Conservation (phyloP, 2,329 filamentous ascomycete genomes). For the Microdochium nivale region DNA sequence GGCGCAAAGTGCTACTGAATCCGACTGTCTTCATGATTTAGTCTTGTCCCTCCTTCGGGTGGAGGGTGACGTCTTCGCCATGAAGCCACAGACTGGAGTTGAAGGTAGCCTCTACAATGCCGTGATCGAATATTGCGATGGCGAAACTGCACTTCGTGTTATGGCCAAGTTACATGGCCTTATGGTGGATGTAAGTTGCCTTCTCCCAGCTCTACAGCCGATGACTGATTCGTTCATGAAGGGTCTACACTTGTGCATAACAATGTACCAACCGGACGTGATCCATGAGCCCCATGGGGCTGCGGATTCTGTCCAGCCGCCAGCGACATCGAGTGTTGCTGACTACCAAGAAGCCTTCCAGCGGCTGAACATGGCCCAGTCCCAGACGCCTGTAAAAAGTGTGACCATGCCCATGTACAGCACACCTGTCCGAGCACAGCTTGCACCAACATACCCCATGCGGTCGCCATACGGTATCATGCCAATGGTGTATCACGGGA, state of each 20-base stretch:
- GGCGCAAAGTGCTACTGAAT: slow-evolving; percentile 7
- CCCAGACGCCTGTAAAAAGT: slow-evolving; percentile 10
- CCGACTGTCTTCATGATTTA: slow-evolving; percentile 24
- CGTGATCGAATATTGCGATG: slow-evolving; percentile 45
- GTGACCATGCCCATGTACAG: slow-evolving; percentile 5
- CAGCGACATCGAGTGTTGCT: slow-evolving; percentile 10
- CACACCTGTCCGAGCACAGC: slow-evolving; percentile 14
- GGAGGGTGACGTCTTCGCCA: slow-evolving; percentile 44
- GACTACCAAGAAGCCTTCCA: slow-evolving; percentile 16
- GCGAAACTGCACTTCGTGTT: slow-evolving; percentile 30
- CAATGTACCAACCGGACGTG: slow-evolving; percentile 19
- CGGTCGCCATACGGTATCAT: slow-evolving; percentile 24
- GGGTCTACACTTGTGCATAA: slow-evolving; percentile 18
- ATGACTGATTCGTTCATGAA: slow-evolving; percentile 5
- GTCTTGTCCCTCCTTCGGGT: slow-evolving; percentile 30
- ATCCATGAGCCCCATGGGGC: slow-evolving; percentile 9
- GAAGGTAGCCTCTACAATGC: slow-evolving; percentile 35
- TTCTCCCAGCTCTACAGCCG: neutral
- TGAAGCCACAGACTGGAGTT: slow-evolving; percentile 31
- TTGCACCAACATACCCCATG: slow-evolving; percentile 10
- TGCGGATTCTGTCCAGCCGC: slow-evolving; percentile 8
- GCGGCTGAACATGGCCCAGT: slow-evolving; percentile 15
- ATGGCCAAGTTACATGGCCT: slow-evolving; percentile 29
- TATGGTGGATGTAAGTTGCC: slow-evolving; percentile 26
- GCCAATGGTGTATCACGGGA: slow-evolving; percentile 24